Evolutionary conservation across 2,329 filamentous ascomycete genomes (phyloP).

Genomic region (Microdochium paspali): DNA sequence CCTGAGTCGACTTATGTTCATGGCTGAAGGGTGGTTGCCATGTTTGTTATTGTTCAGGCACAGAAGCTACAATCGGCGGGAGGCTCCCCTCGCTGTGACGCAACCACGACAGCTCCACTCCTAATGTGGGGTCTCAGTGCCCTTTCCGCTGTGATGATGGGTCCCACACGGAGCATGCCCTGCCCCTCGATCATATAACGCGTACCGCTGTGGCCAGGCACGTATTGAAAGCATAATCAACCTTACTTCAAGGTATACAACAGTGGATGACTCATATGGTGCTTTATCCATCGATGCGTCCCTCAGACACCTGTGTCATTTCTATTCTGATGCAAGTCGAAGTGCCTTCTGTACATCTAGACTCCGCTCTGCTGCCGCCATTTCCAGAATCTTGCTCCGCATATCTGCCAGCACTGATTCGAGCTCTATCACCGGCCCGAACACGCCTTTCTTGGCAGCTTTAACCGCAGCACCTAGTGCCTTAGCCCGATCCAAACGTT

Average conservation of each 20-base stretch:
- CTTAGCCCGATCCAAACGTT: conserved; percentile 37
- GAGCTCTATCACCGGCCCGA: conserved; percentile 20
- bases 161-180: background rate
- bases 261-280: no score
- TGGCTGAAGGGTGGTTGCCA: background rate
- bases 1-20: no score
- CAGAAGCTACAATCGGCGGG: background rate
- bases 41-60: background rate
- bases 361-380: conserved; percentile 31
- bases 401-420: conserved; percentile 16
- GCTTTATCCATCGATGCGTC: no score
- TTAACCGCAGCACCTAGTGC: conserved; percentile 31
- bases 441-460: conserved; percentile 30
- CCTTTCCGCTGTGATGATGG: background rate
- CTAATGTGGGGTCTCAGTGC: background rate
- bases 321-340: conserved; percentile 20
- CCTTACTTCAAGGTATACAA: background rate
- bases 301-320: background rate
- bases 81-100: background rate
- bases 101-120: background rate
- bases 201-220: background rate
- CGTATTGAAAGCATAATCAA: background rate
- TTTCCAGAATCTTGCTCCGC: conserved; percentile 19
- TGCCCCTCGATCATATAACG: background rate
- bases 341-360: conserved; percentile 34